phyloP scores from a whole-genome alignment of 768 basidiomycete genomes.

The Mycena floridula region DNA sequence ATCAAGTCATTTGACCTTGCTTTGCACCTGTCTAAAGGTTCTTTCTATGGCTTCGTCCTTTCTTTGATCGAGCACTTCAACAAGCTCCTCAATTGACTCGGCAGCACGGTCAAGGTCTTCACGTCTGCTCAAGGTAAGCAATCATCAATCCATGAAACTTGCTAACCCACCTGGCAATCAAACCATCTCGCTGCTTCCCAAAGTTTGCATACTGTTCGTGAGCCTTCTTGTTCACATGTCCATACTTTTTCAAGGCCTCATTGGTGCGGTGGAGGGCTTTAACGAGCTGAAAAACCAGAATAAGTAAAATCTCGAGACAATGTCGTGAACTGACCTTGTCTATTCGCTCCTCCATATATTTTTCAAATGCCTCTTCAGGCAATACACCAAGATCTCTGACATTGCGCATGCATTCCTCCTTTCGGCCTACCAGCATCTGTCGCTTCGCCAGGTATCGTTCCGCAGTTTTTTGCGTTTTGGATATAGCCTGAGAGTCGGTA shows the following conservation, averaged over 20 bases:
- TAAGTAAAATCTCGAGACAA: background rate
- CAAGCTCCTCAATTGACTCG: conserved; percentile 84
- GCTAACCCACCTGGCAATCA: too few relatives aligned
- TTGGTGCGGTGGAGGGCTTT: conserved; percentile 91
- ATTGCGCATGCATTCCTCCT: conserved; percentile 92
- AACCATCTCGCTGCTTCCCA: conserved; percentile 93
- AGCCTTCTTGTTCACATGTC: conserved; percentile 98
- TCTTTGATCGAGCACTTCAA: conserved; percentile 89
- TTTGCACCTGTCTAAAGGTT: conserved; percentile 97
- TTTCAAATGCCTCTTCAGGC: conserved; percentile 96
- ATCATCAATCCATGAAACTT: too few relatives aligned
- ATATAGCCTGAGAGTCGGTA: conserved; percentile 82
- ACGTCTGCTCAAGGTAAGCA: too few relatives aligned
- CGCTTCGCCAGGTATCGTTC: conserved; percentile 92
- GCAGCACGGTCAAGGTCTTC: conserved; percentile 91
- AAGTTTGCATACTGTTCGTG: conserved; percentile 98
- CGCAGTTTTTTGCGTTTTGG: conserved; percentile 91
- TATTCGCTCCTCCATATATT: conserved; percentile 84
- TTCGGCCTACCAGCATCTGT: conserved; percentile 75
- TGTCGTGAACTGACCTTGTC: conserved; percentile 57
- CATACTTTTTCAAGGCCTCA: conserved; percentile 91
- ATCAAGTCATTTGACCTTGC: too few relatives aligned
- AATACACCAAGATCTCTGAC: conserved; percentile 95
- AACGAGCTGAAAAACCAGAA: conserved; percentile 55
- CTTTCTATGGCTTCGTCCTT: conserved; percentile 99